Evolutionary conservation across 129 eudicot species (phyloP), one percentile per base, ranked within the genome.

Genomic region (Sambucus nigra): DNA sequence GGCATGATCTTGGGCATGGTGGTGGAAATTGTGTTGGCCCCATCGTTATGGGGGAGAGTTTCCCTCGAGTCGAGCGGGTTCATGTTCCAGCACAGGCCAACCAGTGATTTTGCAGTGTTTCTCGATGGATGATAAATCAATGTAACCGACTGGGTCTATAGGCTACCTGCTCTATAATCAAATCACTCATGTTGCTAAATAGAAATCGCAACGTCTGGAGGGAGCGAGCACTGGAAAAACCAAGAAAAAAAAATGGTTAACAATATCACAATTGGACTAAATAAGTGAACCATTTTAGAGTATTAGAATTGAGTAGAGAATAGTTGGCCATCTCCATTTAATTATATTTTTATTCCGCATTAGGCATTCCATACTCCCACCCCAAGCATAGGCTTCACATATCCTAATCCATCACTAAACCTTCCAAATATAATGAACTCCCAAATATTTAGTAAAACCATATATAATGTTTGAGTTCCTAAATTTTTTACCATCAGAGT

Each of bases 1-100:
- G 76, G 94, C 74, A 69, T 76, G n/a, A 84, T 66, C 64, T 67
- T 79, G 8, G 84, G 55, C 94, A 84, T 84, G 26, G 81, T 79
- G 51, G 75, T 48, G 32, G 94, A 84, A 15, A 84, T 84, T 44
- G 88, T 76, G 41, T 51, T 75, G 10, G 94, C 88, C 73, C 80
- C 88, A 59, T 73, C 94, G 1, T 66, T 73, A 62, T 84, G 84
- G 7, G 81, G 69, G 11, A 71, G 61, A 62, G 74, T 46, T 40
- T 67, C 75, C 12, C 47, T 55, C 26, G 65, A 9, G 63, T 70
- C 84, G 20, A 70, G 19, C 0, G 94, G 94, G 66, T 80, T 87
- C 88, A 76, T 84, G 68, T 84, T 84, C 53, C 87, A 67, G 61
- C 94, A 70, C 20, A 84, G 72, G 6, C 79, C 61, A 5, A 49